Conservation (phyloP, 1,139 yeast genomes). For the Taphrina wiesneri region DNA sequence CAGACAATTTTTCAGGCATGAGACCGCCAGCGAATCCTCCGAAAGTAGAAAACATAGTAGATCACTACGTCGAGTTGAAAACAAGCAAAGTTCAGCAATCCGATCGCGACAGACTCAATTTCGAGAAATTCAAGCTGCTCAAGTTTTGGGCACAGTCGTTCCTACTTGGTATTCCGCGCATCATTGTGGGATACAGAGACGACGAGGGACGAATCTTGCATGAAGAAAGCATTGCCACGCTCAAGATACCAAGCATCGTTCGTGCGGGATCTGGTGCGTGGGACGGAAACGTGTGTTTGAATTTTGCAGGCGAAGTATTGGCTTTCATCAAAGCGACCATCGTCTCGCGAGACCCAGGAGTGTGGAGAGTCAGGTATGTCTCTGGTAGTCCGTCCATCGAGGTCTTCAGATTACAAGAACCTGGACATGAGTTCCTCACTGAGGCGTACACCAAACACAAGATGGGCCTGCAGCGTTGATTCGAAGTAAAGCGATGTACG, state of each 20-base stretch:
- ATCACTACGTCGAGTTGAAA: constrained; percentile 83
- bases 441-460: constrained; percentile 17
- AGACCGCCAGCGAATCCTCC: background rate
- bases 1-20: constrained; percentile 18
- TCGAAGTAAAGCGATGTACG: background rate
- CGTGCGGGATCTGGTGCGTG: constrained; percentile 45
- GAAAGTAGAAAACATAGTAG: constrained; percentile 49
- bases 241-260: constrained; percentile 68
- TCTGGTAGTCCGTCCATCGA: background rate
- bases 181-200: constrained; percentile 85
- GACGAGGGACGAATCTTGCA: constrained; percentile 61
- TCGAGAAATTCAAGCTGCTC: constrained; percentile 67
- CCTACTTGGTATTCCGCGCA: constrained; percentile 72
- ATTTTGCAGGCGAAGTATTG: constrained; percentile 22
- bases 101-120: constrained; percentile 57
- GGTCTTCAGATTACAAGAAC: background rate
- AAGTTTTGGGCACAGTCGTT: constrained; percentile 94
- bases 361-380: constrained; percentile 24
- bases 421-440: constrained; percentile 20
- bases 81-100: constrained; percentile 61
- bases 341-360: background rate
- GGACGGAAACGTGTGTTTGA: constrained; percentile 31
- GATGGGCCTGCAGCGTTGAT: background rate
- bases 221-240: constrained; percentile 75
- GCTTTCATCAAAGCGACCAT: constrained; percentile 7